phyloP scores from a whole-genome alignment of 139 green algal species.

The Dunaliella primolecta region DNA sequence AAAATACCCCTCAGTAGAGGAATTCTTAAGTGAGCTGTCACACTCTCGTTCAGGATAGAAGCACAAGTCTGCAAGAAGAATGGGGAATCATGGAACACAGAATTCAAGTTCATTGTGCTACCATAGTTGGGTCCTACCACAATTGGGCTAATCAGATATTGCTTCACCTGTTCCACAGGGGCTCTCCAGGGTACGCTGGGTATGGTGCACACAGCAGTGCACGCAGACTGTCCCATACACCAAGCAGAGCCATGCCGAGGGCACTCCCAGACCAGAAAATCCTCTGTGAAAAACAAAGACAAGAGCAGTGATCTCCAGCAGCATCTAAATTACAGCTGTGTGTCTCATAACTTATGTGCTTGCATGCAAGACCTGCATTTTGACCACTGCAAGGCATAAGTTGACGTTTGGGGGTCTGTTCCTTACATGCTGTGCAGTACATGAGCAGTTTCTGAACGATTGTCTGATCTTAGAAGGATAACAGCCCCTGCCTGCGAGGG shows the following conservation, averaged over 20 bases:
- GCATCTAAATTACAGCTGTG: neutral
- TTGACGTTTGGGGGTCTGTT: neutral
- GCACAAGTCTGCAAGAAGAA: neutral
- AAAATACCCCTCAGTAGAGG: no score
- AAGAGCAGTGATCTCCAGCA: no score
- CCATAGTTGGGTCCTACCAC: no score
- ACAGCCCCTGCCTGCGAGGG: no score
- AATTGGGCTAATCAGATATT: no score
- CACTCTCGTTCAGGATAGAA: neutral
- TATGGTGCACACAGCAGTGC: neutral
- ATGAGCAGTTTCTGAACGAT: no score
- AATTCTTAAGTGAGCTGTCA: no score
- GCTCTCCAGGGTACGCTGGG: neutral
- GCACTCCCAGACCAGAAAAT: neutral
- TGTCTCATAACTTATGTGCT: neutral
- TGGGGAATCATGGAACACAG: neutral
- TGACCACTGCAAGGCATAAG: neutral
- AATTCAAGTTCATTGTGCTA: neutral
- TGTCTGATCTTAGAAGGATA: no score
- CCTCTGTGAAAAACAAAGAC: neutral
- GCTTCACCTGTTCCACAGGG: neutral
- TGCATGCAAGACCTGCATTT: neutral
- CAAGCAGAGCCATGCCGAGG: neutral
- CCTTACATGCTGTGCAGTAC: no score
- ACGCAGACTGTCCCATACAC: neutral